phyloP scores from a whole-genome alignment of 306 rosid genomes.

The Begonia fuchsioides region DNA sequence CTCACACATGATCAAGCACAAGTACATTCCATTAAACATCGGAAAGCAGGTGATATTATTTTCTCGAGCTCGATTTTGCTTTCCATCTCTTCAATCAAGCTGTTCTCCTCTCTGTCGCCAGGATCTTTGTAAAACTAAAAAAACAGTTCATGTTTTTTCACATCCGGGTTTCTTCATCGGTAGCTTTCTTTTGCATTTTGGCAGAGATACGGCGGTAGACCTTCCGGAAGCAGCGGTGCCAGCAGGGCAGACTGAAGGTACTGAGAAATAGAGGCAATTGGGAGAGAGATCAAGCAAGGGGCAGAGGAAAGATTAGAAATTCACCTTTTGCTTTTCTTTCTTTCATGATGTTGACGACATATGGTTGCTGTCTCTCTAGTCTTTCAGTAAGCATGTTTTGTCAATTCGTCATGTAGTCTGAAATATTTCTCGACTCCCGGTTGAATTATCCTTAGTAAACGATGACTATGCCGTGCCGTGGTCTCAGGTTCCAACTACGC shows the following conservation, averaged over 20 bases:
- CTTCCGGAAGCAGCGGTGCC: constrained; percentile 28
- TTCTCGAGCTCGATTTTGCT: neutral
- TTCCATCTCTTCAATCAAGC: neutral
- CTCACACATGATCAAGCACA: constrained; percentile 87
- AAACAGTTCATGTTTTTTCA: neutral
- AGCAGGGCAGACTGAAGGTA: constrained; percentile 21
- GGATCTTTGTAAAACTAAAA: neutral
- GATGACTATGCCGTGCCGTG: no score
- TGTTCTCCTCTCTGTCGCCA: neutral
- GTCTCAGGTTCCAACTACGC: no score
- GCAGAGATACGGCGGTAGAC: constrained; percentile 35
- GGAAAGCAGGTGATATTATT: constrained; percentile 65
- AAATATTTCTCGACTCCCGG: no score
- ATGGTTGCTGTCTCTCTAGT: no score
- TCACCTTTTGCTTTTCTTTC: no score
- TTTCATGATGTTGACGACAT: no score
- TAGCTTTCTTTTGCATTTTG: neutral
- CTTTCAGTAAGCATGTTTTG: no score
- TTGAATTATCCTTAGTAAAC: no score
- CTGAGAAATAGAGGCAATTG: no score
- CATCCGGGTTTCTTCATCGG: neutral
- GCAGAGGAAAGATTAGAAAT: no score
- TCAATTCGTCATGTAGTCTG: no score
- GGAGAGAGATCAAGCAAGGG: no score
- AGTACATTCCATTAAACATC: constrained; percentile 57